A percentile compares a stretch with the other conserved stretches of the same genome.
These are phyloP conservation scores for Collariella sp. DNA, from an alignment of 495 filamentous ascomycete species.

Conservation along the genomic window DNA sequence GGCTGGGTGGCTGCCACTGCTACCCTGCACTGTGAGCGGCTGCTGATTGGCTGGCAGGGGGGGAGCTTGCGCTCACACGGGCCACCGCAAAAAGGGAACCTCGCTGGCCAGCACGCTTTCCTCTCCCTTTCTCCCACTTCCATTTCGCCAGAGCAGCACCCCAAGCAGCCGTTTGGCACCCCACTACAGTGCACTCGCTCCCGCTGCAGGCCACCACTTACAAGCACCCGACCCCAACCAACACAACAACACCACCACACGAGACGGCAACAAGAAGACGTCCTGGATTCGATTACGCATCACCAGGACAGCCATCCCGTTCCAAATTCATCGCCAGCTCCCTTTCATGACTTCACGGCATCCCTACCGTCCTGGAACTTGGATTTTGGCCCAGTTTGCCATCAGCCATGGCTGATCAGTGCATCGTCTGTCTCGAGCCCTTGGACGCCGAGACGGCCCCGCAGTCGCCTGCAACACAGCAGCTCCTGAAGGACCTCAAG, in stretches of 20 bases:
- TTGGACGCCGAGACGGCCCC: conserved; percentile 47
- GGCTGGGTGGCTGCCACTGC: conserved; percentile 3
- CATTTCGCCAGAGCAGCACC: conserved; percentile 5
- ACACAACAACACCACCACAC: background rate
- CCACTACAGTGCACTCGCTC: background rate
- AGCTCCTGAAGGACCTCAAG: conserved; percentile 5
- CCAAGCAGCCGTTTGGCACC: background rate
- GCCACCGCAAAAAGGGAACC: conserved; percentile 14
- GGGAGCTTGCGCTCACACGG: conserved; percentile 10
- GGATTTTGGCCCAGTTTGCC: conserved; percentile 1
- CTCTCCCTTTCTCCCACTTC: conserved; percentile 15
- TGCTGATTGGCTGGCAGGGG: conserved; percentile 10
- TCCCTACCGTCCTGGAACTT: background rate
- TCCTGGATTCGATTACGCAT: background rate
- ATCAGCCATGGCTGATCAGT: conserved; percentile 73
- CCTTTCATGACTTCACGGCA: conserved; percentile 34
- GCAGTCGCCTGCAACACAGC: conserved; percentile 9
- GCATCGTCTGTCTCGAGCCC: conserved; percentile 92
- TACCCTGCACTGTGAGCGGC: conserved; percentile 5
- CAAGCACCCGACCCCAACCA: background rate
- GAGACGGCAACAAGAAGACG: background rate
- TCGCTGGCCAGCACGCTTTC: conserved; percentile 6
- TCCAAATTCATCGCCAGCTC: background rate
- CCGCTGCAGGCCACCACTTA: background rate
- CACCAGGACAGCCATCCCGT: background rate